Evolutionary conservation across 495 filamentous ascomycete genomes (phyloP).

Genomic region (Aspergillus nanangensis): DNA sequence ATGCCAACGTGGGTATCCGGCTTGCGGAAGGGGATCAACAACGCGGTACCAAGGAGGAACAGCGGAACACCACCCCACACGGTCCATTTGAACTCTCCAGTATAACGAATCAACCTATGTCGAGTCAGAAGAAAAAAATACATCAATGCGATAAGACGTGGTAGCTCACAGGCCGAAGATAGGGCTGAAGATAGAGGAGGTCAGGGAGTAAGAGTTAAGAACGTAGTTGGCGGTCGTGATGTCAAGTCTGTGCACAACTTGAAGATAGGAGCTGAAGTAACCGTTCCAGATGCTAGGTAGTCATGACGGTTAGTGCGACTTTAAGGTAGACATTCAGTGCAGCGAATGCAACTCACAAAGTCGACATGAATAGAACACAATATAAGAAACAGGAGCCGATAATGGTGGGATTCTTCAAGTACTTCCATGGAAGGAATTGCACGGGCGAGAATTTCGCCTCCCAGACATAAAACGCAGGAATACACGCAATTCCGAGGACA

Average conservation of each 20-base stretch:
- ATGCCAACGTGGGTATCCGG: slow-evolving; percentile 54
- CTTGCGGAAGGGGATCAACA: slow-evolving; percentile 65
- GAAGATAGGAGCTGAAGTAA: slow-evolving; percentile 68
- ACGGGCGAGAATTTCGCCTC: slow-evolving; percentile 47
- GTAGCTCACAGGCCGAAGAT: slow-evolving; percentile 30
- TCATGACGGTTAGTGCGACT: no score
- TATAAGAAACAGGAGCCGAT: slow-evolving; percentile 49
- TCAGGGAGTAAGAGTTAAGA: slow-evolving; percentile 45
- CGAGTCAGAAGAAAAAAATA: slow-evolving; percentile 33
- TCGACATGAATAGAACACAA: slow-evolving; percentile 48
- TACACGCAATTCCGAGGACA: slow-evolving; percentile 45
- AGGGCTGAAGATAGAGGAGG: slow-evolving; percentile 37
- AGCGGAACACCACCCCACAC: slow-evolving; percentile 52
- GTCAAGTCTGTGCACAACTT: slow-evolving; percentile 61
- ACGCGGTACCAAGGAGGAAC: slow-evolving; percentile 49
- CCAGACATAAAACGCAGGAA: slow-evolving; percentile 49
- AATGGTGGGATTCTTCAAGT: slow-evolving; percentile 56
- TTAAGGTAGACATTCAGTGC: no score
- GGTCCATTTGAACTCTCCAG: slow-evolving; percentile 51
- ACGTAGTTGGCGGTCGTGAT: slow-evolving; percentile 52
- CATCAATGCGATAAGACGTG: neutral
- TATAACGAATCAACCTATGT: slow-evolving; percentile 48
- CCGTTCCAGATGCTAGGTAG: slow-evolving; percentile 47
- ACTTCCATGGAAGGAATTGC: slow-evolving; percentile 51
- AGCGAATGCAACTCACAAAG: slow-evolving; percentile 54